Evolutionary conservation across 2,329 filamentous ascomycete genomes (phyloP), one percentile per base, ranked within the genome.

Genomic region (Elsinoe necatrix): DNA sequence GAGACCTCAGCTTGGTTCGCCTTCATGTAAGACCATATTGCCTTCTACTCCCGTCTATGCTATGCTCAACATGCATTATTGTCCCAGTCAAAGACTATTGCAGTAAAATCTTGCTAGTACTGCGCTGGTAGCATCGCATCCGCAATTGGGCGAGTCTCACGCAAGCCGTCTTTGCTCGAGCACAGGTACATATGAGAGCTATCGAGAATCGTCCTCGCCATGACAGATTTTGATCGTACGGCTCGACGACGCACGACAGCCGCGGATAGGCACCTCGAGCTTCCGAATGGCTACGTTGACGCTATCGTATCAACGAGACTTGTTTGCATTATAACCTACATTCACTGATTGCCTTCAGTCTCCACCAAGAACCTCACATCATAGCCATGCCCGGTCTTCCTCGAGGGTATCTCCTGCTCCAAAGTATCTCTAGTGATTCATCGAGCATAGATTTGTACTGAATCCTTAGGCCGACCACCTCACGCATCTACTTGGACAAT

Each of bases 401-500:
- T 23, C 12, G 16, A n/a, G 41, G 11, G 11, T 23, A 7, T 45
- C 41, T n/a, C 41, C 41, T n/a, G 41, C 41, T 12, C 41, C 41
- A 3, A 45, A 25, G 41, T 45, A 21, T 3, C 3, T 18, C 7
- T 14, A 6, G 1, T 8, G 2, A 4, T 27, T 9, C 8, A 45
- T 20, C n/a, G 2, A 34, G 21, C 23, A 18, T 3, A 18, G 3
- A 11, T 18, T 12, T 18, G n/a, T 11, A 21, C 25, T 50, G 16
- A 31, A 14, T 1, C 4, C 25, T n/a, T 16, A 50, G 45, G 11
- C 45, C 45, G 4, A 50, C 35, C 23, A 27, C 54, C 37, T 20
- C 14, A 8, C 54, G 31, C 2, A 37, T 37, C 8, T 47, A 56
- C 42, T 14, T 56, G 9, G 37, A 56, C 41, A 45, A 56, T n/a